A percentile compares a stretch with the other conserved stretches of the same genome.
Conservation (phyloP, 2,329 filamentous ascomycete genomes). For the Penicillium sp. region DNA sequence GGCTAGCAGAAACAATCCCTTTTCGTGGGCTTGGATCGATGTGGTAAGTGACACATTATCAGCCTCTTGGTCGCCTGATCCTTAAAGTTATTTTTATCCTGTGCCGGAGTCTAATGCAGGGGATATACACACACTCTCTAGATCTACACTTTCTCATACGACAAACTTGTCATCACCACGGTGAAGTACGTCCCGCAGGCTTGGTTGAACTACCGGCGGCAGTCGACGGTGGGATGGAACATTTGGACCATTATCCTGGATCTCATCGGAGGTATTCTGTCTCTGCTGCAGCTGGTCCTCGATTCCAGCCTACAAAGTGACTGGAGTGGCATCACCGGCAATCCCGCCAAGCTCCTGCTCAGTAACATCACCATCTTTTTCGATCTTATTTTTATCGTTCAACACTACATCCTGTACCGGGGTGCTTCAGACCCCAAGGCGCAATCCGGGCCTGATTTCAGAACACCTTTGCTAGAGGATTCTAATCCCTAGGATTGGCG, state of each 20-base stretch:
- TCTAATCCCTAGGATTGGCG: constrained; percentile 13
- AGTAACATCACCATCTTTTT: constrained; percentile 87
- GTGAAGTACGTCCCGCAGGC: constrained; percentile 94
- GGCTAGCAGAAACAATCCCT: constrained; percentile 54
- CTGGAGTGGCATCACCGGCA: constrained; percentile 90
- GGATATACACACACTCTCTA: constrained; percentile 34
- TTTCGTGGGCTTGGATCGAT: constrained; percentile 68
- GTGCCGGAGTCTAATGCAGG: constrained; percentile 18
- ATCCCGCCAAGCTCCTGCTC: constrained; percentile 86
- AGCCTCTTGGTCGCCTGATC: neutral
- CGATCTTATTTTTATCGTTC: constrained; percentile 81
- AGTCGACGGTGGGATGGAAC: constrained; percentile 86
- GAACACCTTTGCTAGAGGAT: constrained; percentile 40
- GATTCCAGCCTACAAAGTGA: constrained; percentile 84
- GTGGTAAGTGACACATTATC: constrained; percentile 55
- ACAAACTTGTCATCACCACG: constrained; percentile 86
- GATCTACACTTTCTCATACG: constrained; percentile 76
- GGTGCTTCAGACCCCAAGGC: constrained; percentile 34
- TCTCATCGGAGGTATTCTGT: constrained; percentile 79
- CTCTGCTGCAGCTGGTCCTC: constrained; percentile 78
- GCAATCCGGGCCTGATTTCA: constrained; percentile 26
- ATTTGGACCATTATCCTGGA: constrained; percentile 86
- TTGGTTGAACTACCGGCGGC: constrained; percentile 79
- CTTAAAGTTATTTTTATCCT: neutral
- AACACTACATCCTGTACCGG: constrained; percentile 84